A percentile compares a stretch with the other conserved stretches of the same genome.
phyloP scores from a whole-genome alignment of 75 land plant genomes.

The Cryptomeria japonica region DNA sequence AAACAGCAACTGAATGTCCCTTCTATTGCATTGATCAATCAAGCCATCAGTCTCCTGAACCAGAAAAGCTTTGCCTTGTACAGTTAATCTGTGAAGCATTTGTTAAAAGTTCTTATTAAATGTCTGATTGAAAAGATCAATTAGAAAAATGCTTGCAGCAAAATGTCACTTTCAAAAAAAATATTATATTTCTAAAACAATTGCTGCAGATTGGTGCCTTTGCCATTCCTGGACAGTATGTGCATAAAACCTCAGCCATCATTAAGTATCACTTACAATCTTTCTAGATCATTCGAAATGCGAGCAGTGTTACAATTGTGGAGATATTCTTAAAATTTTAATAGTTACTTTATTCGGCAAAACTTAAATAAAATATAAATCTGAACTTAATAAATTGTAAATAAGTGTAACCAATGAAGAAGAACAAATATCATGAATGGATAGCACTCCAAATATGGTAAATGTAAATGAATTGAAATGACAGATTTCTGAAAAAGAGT shows the following conservation, averaged over 20 bases:
- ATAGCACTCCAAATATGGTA: not conserved
- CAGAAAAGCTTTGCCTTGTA: not conserved
- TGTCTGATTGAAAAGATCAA: not conserved
- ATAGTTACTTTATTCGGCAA: not conserved
- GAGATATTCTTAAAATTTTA: not conserved
- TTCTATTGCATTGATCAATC: not conserved
- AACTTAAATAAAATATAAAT: not conserved
- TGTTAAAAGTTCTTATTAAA: not conserved
- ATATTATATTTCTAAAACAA: not conserved
- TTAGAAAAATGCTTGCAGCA: not conserved
- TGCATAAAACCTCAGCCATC: not conserved
- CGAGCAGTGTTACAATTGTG: not conserved
- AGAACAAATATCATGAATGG: not conserved
- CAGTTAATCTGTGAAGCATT: not conserved
- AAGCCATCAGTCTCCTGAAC: conserved; percentile 4
- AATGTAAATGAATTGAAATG: not conserved
- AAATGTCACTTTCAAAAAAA: not conserved
- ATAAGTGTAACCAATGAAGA: not conserved
- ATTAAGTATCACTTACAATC: not conserved
- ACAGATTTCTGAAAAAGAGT: not conserved
- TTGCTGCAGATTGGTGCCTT: not conserved
- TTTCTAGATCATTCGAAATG: not conserved
- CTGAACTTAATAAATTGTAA: not conserved
- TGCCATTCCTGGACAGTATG: not conserved
- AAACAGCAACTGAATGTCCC: not conserved